Evolutionary conservation across 331 rosid species (phyloP), one percentile per base, ranked within the genome.

Genomic region (Prunus yedoensis): DNA sequence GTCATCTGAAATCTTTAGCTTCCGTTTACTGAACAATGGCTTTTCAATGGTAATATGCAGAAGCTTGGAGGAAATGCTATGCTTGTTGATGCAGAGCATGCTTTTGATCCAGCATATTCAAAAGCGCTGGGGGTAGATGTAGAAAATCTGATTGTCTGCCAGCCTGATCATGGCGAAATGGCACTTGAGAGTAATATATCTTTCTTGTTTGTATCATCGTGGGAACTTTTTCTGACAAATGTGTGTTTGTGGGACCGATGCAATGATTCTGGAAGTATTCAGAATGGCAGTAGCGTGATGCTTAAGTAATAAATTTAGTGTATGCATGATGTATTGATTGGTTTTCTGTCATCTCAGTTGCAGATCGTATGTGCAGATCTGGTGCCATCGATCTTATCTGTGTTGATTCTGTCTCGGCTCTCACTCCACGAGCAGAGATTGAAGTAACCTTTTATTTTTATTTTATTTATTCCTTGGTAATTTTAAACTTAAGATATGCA

Each of bases 71-170:
- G 99, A 79, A 95, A 95, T 87, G 99, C 99, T 28, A 89, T 92
- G 99, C 99, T 95, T 81, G 99, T 95, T 57, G 97, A 95, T 84
- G 99, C 99, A 38, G 99, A 95, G 81, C 99, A 95, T 81, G 97
- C 97, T 70, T 95, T 92, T 85, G 99, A 95, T 83, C 99, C 99
- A 50, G 77, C 99, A 84, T 95, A 95, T 81, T 95, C 99, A 52
- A 95, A 89, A 85, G 88, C 97, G 3, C 77, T 95, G 81, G 99
- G 99, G 77, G 99, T 95, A 87, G 97, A 95, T 87, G 94, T 92
- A 70, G 97, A 95, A 87, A 95, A 95, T 78, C 82, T 95, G 75
- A 92, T 92, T 59, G 99, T 92, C 41, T 95, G 99, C 83, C 99
- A 95, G 79, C 97, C 99, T 47, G 99, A 95, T 92, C 96, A 95